Percentiles rank a stretch among this genome's conserved stretches.
Conservation (phyloP, 2,329 filamentous ascomycete species). For the Fusarium sp. region DNA sequence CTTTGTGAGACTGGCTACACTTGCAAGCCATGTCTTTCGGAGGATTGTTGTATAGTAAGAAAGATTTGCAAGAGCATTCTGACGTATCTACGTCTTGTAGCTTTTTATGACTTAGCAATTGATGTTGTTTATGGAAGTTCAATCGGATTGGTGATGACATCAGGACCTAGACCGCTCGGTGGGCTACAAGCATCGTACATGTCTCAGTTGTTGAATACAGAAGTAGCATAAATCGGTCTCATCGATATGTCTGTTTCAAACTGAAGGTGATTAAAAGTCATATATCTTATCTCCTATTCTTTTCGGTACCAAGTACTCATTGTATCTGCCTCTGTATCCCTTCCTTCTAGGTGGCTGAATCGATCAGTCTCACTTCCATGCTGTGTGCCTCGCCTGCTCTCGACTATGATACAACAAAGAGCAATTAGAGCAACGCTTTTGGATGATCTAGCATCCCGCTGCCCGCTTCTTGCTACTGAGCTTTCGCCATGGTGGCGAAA, state of each 20-base stretch:
- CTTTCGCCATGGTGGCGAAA: constrained; percentile 1
- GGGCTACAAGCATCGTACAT: not conserved
- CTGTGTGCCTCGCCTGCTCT: not conserved
- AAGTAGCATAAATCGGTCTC: not conserved
- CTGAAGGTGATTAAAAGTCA: constrained; percentile 15
- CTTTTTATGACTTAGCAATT: constrained; percentile 37
- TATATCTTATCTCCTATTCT: constrained; percentile 22
- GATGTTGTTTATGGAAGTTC: constrained; percentile 27
- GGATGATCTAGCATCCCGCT: not conserved
- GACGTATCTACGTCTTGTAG: constrained; percentile 24
- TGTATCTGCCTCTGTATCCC: constrained; percentile 11
- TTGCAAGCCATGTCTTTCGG: constrained; percentile 19
- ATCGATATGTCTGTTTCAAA: not conserved
- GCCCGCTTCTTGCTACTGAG: constrained; percentile 8
- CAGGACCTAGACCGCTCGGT: not conserved
- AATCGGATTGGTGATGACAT: not conserved
- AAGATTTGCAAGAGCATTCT: constrained; percentile 25
- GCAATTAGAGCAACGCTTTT: constrained; percentile 18
- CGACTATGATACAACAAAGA: constrained; percentile 39
- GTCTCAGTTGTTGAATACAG: not conserved
- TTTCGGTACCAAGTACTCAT: constrained; percentile 22
- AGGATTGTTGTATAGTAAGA: constrained; percentile 42
- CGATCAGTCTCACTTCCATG: constrained; percentile 4
- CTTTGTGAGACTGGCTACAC: constrained; percentile 11
- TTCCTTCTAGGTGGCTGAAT: not conserved